Base-by-base conservation (phyloP, 192 early-diverging fungal genomes). In the Podochytrium sp. region DNA sequence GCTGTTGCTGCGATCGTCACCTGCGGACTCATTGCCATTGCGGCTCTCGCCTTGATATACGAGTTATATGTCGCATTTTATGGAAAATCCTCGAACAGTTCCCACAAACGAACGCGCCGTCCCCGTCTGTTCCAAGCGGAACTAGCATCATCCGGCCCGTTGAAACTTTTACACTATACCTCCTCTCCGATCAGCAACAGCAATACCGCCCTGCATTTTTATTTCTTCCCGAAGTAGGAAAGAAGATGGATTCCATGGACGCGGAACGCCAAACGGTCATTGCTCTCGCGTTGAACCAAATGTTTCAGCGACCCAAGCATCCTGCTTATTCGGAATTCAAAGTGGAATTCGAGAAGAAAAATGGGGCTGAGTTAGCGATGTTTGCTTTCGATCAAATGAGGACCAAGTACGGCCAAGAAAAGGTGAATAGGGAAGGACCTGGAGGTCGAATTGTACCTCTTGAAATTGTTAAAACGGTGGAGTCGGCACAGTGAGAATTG, bases 131-230 rank as follows among this genome's bases (percentile, higher is more conserved):
- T 20, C 10, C 55, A 32, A 32, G 55, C 27, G 10, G 25, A 32
- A 10, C 55, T 27, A 32, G 12, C 10, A 32, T 57, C 10, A 12
- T 57, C 16, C 10, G 55, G 25, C 55, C 55, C 10, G 30, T 57
- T 0, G 55, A 57, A 57, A 32, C 27, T 10, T 57, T 20, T 32
- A n/a, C 55, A 10, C 12, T n/a, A 27, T 57, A 57, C 25, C 55
- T 57, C 18, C 25, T 57, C 16, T 57, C 55, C 10, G 30, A n/a
- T 27, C 10, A 32, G 10, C 0, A 12, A 10, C 10, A 27, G 55
- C 55, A 57, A 25, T 57, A 0, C 55, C 55, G 55, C 0, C 55
- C 55, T n/a, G 55, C 55, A 32, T 57, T 57, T 32, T 57, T 57
- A 57, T 20, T 57, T 10, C 55, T 57, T 32, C 23, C 23, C 0